Conservation (phyloP, 768 basidiomycete species). For the Pholiota microspora region DNA sequence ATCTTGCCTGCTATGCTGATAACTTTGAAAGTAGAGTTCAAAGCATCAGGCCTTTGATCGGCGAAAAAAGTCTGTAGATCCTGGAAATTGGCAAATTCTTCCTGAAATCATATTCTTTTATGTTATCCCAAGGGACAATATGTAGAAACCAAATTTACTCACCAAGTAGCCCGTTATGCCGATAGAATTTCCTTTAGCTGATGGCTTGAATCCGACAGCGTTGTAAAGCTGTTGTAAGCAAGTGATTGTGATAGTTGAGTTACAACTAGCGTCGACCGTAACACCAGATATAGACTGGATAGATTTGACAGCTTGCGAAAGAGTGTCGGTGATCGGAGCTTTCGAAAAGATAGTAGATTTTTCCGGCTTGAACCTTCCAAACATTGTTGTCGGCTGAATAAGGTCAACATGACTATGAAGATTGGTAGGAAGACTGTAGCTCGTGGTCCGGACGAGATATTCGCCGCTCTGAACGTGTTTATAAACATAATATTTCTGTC, state of each 20-base stretch:
- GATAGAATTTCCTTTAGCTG: conserved; percentile 43
- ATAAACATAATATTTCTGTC: conserved; percentile 64
- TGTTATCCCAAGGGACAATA: no score
- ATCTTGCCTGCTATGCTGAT: conserved; percentile 49
- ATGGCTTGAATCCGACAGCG: conserved; percentile 42
- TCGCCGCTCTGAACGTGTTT: conserved; percentile 52
- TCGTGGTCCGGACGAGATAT: conserved; percentile 60
- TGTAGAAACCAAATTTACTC: not conserved
- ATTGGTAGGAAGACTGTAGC: conserved; percentile 61
- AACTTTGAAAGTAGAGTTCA: conserved; percentile 47
- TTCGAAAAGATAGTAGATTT: conserved; percentile 32
- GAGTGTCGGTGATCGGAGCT: conserved; percentile 19
- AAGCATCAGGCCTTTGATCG: conserved; percentile 42
- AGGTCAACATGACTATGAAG: conserved; percentile 63
- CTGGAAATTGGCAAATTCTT: conserved; percentile 48
- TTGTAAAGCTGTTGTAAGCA: conserved; percentile 60
- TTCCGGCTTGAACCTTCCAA: conserved; percentile 29
- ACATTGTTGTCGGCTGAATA: conserved; percentile 73
- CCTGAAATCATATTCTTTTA: conserved; percentile 6
- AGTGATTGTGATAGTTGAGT: conserved; percentile 44
- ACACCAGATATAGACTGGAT: conserved; percentile 27
- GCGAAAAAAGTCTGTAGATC: conserved; percentile 51
- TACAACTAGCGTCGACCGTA: conserved; percentile 47
- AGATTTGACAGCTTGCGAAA: conserved; percentile 12
- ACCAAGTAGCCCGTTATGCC: conserved; percentile 53